Evolutionary conservation across 257 asterid genomes (phyloP), one percentile per base, ranked within the genome.

Genomic region (Vinca minor): DNA sequence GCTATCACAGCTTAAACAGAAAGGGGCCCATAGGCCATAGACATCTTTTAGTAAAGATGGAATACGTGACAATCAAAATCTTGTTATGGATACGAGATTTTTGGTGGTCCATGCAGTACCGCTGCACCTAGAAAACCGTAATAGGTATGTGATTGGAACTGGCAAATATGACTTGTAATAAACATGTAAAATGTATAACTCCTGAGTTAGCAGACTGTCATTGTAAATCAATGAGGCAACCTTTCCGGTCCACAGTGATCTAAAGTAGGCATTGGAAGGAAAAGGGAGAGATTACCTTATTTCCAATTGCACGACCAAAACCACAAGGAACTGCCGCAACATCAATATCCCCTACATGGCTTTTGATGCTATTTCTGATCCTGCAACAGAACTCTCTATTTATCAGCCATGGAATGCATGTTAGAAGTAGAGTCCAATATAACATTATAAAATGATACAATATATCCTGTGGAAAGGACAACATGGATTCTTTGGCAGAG

Each of bases 251-350:
- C 12, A 18, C 12, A 5, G 39, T 54, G 60, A 54, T 54, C 20
- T 54, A 54, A 49, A 48, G 7, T 15, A 28, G 21, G 32, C 8
- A 28, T 31, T 8, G 55, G 25, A 3, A 29, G 52, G 42, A 39
- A n/a, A 52, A 68, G 62, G 71, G 47, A 47, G 31, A 7, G 35
- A 63, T 39, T 78, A 89, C 98, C 89, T 92, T 92, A 75, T 92
- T 92, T 52, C 98, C 98, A 70, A 92, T 84, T 12, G 98, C 96
- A 71, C 96, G 95, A 42, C 98, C 98, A 61, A 78, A 77, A 68
- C 98, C 98, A 84, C 98, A 92, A 57, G 98, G 94, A 74, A 92
- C 98, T 74, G 98, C 98, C 62, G 96, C 95, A 71, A 82, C 96
- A 64, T 92, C 98, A 74, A 87, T 82, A 81, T 92, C 98, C 52